phyloP scores from a whole-genome alignment of 1,284 basidiomycete genomes.

The Heliocybe sulcata region DNA sequence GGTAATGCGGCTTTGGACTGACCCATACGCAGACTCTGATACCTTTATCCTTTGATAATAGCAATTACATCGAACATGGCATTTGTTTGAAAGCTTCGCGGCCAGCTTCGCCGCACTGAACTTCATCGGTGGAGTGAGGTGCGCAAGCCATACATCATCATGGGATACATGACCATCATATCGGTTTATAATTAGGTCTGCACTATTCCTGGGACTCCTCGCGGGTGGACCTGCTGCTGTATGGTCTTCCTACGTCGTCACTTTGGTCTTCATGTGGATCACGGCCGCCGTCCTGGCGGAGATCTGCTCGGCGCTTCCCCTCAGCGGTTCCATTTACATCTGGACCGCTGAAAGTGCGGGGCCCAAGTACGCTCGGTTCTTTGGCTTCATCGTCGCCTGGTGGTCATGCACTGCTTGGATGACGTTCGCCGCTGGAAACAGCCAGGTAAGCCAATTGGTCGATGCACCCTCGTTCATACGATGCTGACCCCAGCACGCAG shows the following conservation, averaged over 20 bases:
- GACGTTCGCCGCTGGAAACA: constrained; percentile 80
- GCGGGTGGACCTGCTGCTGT: constrained; percentile 83
- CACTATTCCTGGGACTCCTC: constrained; percentile 73
- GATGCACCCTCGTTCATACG: neutral
- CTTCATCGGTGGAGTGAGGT: constrained; percentile 82
- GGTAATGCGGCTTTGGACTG: constrained; percentile 28
- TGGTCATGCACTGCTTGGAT: constrained; percentile 89
- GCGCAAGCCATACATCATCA: constrained; percentile 9
- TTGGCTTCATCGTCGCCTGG: constrained; percentile 85
- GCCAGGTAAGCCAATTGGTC: constrained; percentile 50
- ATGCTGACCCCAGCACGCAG: constrained; percentile 26
- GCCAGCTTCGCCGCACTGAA: constrained; percentile 82
- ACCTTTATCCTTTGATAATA: constrained; percentile 20
- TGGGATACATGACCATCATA: neutral
- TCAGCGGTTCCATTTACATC: constrained; percentile 85
- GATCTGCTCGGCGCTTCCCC: constrained; percentile 77
- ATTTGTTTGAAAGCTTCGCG: constrained; percentile 74
- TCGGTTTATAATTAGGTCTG: constrained; percentile 38
- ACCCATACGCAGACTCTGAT: neutral
- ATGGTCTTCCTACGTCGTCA: constrained; percentile 77
- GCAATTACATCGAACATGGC: constrained; percentile 81
- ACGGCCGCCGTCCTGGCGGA: constrained; percentile 82
- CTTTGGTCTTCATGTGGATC: constrained; percentile 78
- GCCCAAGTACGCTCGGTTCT: constrained; percentile 73
- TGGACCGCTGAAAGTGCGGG: constrained; percentile 89